Evolutionary conservation across 176 grass and related monocot species (phyloP), one percentile per base, ranked within the genome.

Genomic region (Rhynchospora tenuis): DNA sequence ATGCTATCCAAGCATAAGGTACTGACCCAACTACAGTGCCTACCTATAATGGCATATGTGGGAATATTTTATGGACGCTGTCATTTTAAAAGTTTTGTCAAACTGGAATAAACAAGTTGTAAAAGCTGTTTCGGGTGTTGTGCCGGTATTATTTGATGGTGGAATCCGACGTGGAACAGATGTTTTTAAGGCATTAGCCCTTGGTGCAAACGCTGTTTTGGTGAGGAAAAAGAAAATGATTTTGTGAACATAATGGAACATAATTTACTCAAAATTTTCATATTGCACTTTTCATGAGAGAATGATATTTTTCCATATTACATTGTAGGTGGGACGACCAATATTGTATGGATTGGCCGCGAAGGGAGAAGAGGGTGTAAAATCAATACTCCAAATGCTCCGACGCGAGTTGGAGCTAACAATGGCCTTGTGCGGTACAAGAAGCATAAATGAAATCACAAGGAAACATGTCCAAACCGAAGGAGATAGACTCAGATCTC

Each of bases 91-190:
- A 78, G 13, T 70, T 86, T 16, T 86, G 8, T 26, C 13, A 23
- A 24, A 23, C 17, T 45, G 73, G 7, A 9, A 16, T 28, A 38
- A 59, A 85, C 78, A 97, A 90, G 95, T 98, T 2, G 90, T 98
- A 1, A 87, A 90, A 83, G 90, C 95, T 43, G 90, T 98, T 28
- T 88, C 73, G 0, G 90, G 92, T 48, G 80, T 85, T 3, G 64
- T 98, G 31, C 95, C 90, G 3, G 95, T 98, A 60, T 83, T 98
- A 78, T 78, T 98, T 56, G 92, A 94, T 55, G 92, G 95, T 23
- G 95, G 95, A 28, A 9, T 98, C 84, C 88, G 95, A 80, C 92
- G 90, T 7, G 95, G 90, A 47, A 93, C 92, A 7, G 95, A 94
- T 75, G 85, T 98, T 5, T 74, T 98, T 67, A 93, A 98, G 82